Base-by-base conservation (phyloP, 257 asterid species). In the Osmanthus fragrans region DNA sequence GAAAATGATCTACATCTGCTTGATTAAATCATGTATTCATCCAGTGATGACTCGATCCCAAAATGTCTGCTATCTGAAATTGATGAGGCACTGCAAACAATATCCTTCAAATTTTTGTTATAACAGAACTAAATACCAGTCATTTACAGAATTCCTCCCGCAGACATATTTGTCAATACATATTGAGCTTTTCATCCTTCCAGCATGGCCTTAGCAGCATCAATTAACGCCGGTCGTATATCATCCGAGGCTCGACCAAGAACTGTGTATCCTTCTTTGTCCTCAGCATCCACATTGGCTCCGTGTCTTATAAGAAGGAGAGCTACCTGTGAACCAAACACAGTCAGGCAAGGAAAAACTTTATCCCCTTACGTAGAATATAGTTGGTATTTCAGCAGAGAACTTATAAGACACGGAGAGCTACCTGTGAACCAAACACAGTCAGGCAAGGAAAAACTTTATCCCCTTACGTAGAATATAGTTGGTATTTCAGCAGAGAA, bases 251-350 rank as follows among this genome's bases (percentile, higher is more conserved):
- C 98, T 63, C 94, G 91, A 45, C 89, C 98, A 71, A 95, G 99
- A 64, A 90, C 96, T 0, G 96, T 93, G 89, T 93, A 95, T 2
- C 92, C 99, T 88, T 95, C 99, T 82, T 92, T 90, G 87, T 93
- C 99, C 82, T 75, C 86, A 30, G 86, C 84, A 78, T 95, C 99
- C 79, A 95, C 98, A 67, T 90, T 84, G 49, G 99, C 98, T 76
- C 97, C 98, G 76, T 95, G 98, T 83, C 99, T 82, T 85, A 95
- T 87, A 65, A 93, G 97, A 36, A 95, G 97, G 73, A 95, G 92
- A 75, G 99, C 94, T 47, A 86, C 97, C 99, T 95, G 96, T 69
- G 65, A 83, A 47, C 27, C 34, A 40, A 75, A 66, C 33, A 54
- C 54, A 74, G 45, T 71, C 3, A 58, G 67, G 23, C 30, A 77